Conservation (phyloP, 2,329 filamentous ascomycete genomes). For the Aspergillaceae sp. region DNA sequence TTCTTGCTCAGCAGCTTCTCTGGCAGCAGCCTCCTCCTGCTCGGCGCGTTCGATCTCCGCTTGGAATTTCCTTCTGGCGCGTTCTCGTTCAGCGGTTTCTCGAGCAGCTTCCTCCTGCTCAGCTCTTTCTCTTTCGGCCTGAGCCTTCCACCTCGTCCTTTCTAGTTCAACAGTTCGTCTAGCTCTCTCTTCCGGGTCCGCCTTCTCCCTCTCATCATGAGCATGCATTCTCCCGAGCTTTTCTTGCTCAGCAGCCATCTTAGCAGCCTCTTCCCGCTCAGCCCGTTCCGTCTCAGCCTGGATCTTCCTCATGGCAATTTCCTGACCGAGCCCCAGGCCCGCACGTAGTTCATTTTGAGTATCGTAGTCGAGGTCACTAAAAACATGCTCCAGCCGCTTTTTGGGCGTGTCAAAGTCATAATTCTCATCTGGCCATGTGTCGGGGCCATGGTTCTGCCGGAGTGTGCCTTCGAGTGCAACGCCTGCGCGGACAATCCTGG, state of each 20-base stretch:
- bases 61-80: conserved; percentile 9
- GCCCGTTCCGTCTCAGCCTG: conserved; percentile 1
- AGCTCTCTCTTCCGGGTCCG: too few species aligned
- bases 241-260: not conserved
- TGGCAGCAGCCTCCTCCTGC: too few species aligned
- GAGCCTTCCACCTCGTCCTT: too few species aligned
- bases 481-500: conserved; percentile 28
- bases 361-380: conserved; percentile 29
- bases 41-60: not conserved
- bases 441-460: conserved; percentile 8
- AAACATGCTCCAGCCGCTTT: conserved; percentile 26
- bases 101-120: too few species aligned
- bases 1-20: too few species aligned
- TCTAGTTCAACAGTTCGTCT: too few species aligned
- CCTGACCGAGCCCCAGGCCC: conserved; percentile 35
- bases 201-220: too few species aligned
- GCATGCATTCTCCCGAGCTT: too few species aligned
- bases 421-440: conserved; percentile 3
- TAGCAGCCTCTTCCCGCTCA: too few species aligned
- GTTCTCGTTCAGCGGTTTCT: too few species aligned
- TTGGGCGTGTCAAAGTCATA: conserved; percentile 15
- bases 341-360: conserved; percentile 34
- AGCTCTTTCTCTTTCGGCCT: too few species aligned
- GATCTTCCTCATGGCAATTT: conserved; percentile 31
- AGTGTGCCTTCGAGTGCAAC: conserved; percentile 31